phyloP scores from a whole-genome alignment of 1,139 yeast species.

The Nadsonia starkeyi-henricii region DNA sequence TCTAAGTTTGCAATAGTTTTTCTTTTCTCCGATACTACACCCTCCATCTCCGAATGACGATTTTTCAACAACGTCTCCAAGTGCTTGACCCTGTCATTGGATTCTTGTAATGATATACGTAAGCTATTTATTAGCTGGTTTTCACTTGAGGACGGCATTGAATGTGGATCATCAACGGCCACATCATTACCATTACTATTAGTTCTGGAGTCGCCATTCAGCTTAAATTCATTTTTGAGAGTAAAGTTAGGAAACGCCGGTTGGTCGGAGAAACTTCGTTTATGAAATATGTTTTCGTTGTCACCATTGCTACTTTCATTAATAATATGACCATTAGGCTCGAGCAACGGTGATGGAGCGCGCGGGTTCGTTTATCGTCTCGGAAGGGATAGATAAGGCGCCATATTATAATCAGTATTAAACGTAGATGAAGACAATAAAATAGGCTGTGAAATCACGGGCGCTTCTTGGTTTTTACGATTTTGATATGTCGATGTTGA shows the following conservation, averaged over 20 bases:
- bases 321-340: too few species aligned
- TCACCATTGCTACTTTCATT: background rate
- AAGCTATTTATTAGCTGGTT: constrained; percentile 5
- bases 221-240: background rate
- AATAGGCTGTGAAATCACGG: constrained; percentile 10
- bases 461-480: constrained; percentile 4
- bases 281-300: background rate
- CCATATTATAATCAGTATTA: constrained; percentile 3
- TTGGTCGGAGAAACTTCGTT: background rate
- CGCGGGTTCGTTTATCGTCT: too few species aligned
- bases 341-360: too few species aligned
- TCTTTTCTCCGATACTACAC: constrained; percentile 20
- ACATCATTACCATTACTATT: constrained; percentile 10
- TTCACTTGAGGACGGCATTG: constrained; percentile 6
- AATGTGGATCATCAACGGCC: constrained; percentile 3
- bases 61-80: constrained; percentile 19
- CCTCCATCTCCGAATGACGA: constrained; percentile 13
- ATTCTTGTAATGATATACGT: constrained; percentile 17
- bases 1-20: constrained; percentile 24
- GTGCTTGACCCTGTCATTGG: constrained; percentile 21
- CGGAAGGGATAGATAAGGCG: background rate
- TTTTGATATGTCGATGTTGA: background rate
- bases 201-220: constrained; percentile 11
- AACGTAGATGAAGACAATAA: constrained; percentile 7
- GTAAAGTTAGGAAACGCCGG: background rate